Evolutionary conservation across 1,139 yeast genomes (phyloP).

Genomic region (Taphrina flavorubra): DNA sequence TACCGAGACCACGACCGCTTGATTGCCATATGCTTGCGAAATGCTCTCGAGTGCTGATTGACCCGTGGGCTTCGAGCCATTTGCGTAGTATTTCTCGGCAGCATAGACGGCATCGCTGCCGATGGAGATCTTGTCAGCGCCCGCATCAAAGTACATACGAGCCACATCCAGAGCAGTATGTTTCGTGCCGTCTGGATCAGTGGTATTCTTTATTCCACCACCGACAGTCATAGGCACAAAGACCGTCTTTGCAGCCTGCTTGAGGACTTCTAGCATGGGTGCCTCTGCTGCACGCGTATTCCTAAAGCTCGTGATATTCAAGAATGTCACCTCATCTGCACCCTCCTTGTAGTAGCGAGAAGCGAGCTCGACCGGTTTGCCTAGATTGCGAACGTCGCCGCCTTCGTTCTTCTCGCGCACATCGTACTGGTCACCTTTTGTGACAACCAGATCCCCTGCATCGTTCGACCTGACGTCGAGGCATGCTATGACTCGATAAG

Average conservation of each 20-base stretch:
- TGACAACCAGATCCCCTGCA: slow-evolving; percentile 90
- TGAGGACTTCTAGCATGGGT: slow-evolving; percentile 91
- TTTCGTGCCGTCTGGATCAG: slow-evolving; percentile 76
- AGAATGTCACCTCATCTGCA: slow-evolving; percentile 93
- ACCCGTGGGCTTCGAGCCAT: slow-evolving; percentile 67
- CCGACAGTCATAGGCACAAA: slow-evolving; percentile 98
- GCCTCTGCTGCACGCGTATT: slow-evolving; percentile 89
- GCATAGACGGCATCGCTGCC: slow-evolving; percentile 96
- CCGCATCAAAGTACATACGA: slow-evolving; percentile 84
- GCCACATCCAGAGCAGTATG: slow-evolving; percentile 91
- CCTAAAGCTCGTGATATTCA: slow-evolving; percentile 92
- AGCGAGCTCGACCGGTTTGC: slow-evolving; percentile 94
- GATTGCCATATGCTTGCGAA: slow-evolving; percentile 87
- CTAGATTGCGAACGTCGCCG: slow-evolving; percentile 77
- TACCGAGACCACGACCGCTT: slow-evolving; percentile 95
- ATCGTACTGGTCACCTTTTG: slow-evolving; percentile 97
- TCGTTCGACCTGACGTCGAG: slow-evolving; percentile 95
- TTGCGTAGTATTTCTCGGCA: slow-evolving; percentile 77
- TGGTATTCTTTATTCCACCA: slow-evolving; percentile 91
- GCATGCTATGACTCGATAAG: slow-evolving; percentile 92
- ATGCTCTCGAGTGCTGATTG: slow-evolving; percentile 88
- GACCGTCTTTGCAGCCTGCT: slow-evolving; percentile 80
- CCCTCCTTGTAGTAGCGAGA: slow-evolving; percentile 88
- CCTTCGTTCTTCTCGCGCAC: slow-evolving; percentile 70
- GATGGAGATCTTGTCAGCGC: slow-evolving; percentile 96